Base-by-base conservation (phyloP, 345 rosid species). In the Aurinia saxatilis region DNA sequence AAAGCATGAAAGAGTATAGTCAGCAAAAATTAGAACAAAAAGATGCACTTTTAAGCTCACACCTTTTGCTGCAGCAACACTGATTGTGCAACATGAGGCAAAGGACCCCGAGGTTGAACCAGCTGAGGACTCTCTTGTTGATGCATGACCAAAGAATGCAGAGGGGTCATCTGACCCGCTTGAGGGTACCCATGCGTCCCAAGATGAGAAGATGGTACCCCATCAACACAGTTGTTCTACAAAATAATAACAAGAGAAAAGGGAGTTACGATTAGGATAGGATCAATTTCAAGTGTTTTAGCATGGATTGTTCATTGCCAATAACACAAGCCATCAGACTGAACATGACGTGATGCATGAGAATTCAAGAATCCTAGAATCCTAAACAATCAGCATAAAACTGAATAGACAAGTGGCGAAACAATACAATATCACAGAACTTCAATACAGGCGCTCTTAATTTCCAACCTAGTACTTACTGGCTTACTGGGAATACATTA, bases 141-240 rank as follows among this genome's bases (percentile, higher is more conserved):
- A 69, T 82, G 90, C 81, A 87, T 82, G 73, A 82, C 60, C 63
- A 74, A 84, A 17, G 99, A 80, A 75, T 84, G 95, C 72, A 93
- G 68, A 44, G 95, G 77, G 54, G 81, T 67, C 77, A 87, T 68
- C 76, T 87, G 95, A 56, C 86, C 96, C 49, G 83, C 86, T 62
- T 92, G 89, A 66, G 79, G 65, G 78, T 83, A 89, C 54, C 84
- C 48, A 27, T 78, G 84, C 78, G 80, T 76, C 80, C 84, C 91
- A 57, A 81, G 75, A 30, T 80, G 74, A 57, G 95, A 80, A 9
- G 89, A 57, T 37, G 86, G 80, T 50, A 79, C 59, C 39, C 79
- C 80, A 18, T 85, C 77, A 65, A 76, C 74, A 73, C 49, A 77
- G 60, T 84, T 82, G 31, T 64, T 45, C 85, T 85, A 66, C 60